Base-by-base conservation (phyloP, 1,139 yeast genomes). In the Debaryomycetaceae sp. region DNA sequence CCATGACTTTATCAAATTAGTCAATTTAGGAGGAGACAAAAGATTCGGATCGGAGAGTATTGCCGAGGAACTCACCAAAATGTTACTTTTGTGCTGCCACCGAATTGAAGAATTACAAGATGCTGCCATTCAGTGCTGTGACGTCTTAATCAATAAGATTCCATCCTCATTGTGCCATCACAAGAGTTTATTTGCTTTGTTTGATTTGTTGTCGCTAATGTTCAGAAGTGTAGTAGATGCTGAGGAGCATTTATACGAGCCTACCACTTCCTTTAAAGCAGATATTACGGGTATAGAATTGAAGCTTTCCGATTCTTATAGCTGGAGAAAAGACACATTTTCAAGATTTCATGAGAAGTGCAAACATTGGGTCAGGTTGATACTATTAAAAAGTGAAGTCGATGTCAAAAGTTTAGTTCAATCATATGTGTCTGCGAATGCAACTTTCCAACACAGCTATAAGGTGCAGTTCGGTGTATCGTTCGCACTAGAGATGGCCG, bases 401-500 rank as follows among this genome's bases (percentile, higher is more conserved):
- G 97, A 91, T 57, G 76, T 87, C 60, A 89, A 87, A 62, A 81
- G 90, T 45, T 71, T 91, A 54, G 72, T 93, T 45, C 88, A 87
- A 56, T 75, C 86, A 1, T 93, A 93, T 58, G 79, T 90, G 9
- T 75, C 90, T 4, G 73, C 66, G 31, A 59, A 66, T 24, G 74
- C 74, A 56, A 57, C 64, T 38, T 62, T 64, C 38, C 67, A 61
- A 42, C 51, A 59, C 13, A 53, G 50, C 34, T 56, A 57, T 36
- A 69, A 68, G 44, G 76, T 87, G 37, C 84, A 87, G 46, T 83
- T 78, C 59, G 98, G 97, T 38, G 84, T 87, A 44, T 84, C 95
- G 0, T 88, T 93, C 72, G 98, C 98, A 0, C 69, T 90, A 49
- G 95, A 88, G 54, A 78, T 89, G 83, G 95, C 96, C 1, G 93